Percentiles rank a stretch among this genome's conserved stretches.
Evolutionary conservation across 2,329 filamentous ascomycete species (phyloP).

Genomic region (Exophiala dermatitidis): DNA sequence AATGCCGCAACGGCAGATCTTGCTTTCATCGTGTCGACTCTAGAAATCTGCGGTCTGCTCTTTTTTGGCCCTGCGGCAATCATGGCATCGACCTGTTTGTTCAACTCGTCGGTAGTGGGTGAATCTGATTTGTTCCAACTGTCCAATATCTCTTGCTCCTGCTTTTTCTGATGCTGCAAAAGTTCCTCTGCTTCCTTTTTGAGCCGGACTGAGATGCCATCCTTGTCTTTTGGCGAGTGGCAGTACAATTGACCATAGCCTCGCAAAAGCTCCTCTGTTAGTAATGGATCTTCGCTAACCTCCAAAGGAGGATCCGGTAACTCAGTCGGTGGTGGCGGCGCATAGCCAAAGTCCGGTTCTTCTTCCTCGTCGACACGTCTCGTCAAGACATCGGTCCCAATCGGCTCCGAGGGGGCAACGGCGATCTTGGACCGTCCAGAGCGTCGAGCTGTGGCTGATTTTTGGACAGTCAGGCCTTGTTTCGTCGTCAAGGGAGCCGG

Average conservation of each 20-base stretch:
- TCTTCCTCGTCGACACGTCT: conserved; percentile 45
- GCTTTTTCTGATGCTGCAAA: conserved; percentile 56
- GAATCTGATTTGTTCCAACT: conserved; percentile 27
- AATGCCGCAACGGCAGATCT: conserved; percentile 38
- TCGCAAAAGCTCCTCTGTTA: conserved; percentile 48
- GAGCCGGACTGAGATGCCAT: conserved; percentile 58
- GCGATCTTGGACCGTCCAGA: conserved; percentile 50
- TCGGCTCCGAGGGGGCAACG: conserved; percentile 39
- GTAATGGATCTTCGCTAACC: conserved; percentile 43
- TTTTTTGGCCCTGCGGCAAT: conserved; percentile 57
- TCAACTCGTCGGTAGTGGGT: conserved; percentile 26
- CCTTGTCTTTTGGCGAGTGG: conserved; percentile 40
- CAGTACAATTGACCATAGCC: conserved; percentile 47
- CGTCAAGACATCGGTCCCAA: conserved; percentile 24
- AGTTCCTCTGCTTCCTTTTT: conserved; percentile 60
- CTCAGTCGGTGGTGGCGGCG: conserved; percentile 60
- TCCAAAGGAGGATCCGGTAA: conserved; percentile 42
- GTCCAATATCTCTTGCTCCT: conserved; percentile 42
- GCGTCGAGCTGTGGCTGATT: conserved; percentile 54
- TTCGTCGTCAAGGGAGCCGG: conserved; percentile 55
- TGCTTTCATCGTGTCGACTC: conserved; percentile 36
- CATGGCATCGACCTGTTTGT: conserved; percentile 55
- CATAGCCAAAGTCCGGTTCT: conserved; percentile 79
- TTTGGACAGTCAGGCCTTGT: conserved; percentile 56
- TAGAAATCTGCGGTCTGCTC: conserved; percentile 22